phyloP scores from a whole-genome alignment of 768 basidiomycete genomes.

The Pilatotrama ljubarskyi region DNA sequence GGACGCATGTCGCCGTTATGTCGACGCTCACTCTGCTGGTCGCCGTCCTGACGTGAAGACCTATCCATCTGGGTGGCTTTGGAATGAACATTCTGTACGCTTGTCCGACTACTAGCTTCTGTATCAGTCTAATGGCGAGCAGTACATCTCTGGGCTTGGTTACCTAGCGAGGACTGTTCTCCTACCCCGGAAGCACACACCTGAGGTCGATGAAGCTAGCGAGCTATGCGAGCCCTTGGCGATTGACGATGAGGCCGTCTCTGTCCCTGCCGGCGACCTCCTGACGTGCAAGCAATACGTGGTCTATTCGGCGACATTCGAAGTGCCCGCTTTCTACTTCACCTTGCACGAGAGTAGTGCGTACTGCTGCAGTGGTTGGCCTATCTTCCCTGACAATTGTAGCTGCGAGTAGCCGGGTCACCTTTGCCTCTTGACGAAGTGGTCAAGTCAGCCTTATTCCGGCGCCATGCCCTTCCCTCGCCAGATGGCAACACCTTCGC shows the following conservation, averaged over 20 bases:
- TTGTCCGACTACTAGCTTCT: slow-evolving; percentile 10
- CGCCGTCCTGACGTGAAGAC: not conserved
- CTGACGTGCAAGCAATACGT: slow-evolving; percentile 64
- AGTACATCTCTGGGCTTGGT: slow-evolving; percentile 33
- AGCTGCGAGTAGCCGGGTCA: slow-evolving; percentile 52
- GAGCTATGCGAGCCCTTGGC: slow-evolving; percentile 17
- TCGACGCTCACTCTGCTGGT: slow-evolving; percentile 32
- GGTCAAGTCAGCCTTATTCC: slow-evolving; percentile 60
- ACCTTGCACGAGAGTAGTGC: slow-evolving; percentile 64
- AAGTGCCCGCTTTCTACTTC: slow-evolving; percentile 85
- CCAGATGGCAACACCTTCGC: slow-evolving; percentile 53
- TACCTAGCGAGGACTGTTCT: slow-evolving; percentile 31
- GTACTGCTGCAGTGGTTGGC: slow-evolving; percentile 36
- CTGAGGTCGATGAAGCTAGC: slow-evolving; percentile 6
- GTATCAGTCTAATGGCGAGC: not conserved
- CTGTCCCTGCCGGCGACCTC: slow-evolving; percentile 20
- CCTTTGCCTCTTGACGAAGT: slow-evolving; percentile 60
- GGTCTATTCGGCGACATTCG: slow-evolving; percentile 76
- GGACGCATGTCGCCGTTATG: slow-evolving; percentile 53
- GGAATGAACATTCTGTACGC: slow-evolving; percentile 62
- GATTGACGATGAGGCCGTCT: slow-evolving; percentile 40
- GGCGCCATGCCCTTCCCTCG: slow-evolving; percentile 43
- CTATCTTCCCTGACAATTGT: not conserved
- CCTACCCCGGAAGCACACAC: slow-evolving; percentile 12
- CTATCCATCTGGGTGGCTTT: slow-evolving; percentile 50